These are phyloP conservation scores for Teratosphaeria zuluensis DNA, from an alignment of 2,329 filamentous ascomycete genomes.

Conservation along the genomic window DNA sequence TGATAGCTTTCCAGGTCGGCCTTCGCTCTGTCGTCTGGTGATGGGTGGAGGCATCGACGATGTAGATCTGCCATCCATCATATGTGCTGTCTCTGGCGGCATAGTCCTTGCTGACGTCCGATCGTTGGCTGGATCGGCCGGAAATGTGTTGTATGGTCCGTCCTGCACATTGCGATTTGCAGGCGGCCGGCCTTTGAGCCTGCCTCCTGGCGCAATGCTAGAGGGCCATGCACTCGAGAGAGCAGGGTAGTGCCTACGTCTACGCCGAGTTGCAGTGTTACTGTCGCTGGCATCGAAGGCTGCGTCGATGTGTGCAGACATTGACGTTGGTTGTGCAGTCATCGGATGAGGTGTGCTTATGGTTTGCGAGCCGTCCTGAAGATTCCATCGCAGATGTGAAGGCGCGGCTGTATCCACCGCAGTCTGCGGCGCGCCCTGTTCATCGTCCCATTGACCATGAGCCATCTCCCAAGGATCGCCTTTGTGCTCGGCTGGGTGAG, in stretches of 20 bases:
- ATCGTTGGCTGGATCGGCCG: conserved; percentile 43
- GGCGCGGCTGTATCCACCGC: conserved; percentile 32
- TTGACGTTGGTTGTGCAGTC: conserved; percentile 60
- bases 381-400: conserved; percentile 28
- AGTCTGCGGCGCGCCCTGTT: conserved; percentile 31
- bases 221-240: conserved; percentile 83
- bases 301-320: conserved; percentile 32
- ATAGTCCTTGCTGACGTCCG: conserved; percentile 30
- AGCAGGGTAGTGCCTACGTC: conserved; percentile 66
- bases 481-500: conserved; percentile 44
- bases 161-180: conserved; percentile 58
- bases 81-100: conserved; percentile 10
- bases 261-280: conserved; percentile 51
- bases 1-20: conserved; percentile 42
- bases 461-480: conserved; percentile 42
- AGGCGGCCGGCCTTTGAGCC: conserved; percentile 69
- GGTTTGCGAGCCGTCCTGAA: conserved; percentile 15
- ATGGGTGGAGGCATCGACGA: conserved; percentile 41
- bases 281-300: conserved; percentile 47
- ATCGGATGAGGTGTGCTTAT: conserved; percentile 56
- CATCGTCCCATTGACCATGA: conserved; percentile 26
- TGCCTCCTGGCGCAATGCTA: conserved; percentile 55
- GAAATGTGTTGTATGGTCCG: conserved; percentile 60
- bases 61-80: conserved; percentile 34
- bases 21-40: conserved; percentile 13